Evolutionary conservation across 179 eudicot species (phyloP), one percentile per base, ranked within the genome.

Genomic region (Gypsophila paniculata): DNA sequence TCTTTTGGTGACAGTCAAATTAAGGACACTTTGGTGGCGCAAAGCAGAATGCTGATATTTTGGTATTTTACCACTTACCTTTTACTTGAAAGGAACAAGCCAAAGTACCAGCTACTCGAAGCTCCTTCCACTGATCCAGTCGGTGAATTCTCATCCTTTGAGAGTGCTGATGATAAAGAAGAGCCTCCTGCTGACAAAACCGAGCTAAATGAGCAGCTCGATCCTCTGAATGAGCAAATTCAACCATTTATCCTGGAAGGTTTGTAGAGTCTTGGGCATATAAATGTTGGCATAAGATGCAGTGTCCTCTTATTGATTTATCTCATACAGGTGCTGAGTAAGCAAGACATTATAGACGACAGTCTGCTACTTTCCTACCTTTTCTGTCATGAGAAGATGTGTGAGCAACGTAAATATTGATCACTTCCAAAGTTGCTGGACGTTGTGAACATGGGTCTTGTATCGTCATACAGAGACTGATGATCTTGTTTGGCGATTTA

Each of bases 11-110:
- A 81, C 71, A 83, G 80, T 78, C 76, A 75, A 38, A 89, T 93
- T 23, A 80, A 80, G 68, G 96, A 89, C 10, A 89, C 98, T 38
- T 65, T 89, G 70, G 61, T 83, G 57, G 97, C 97, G 57, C 98
- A 93, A 75, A 88, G 96, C 75, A 83, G 85, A 81, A 88, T 93
- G 79, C 77, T 93, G 15, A 38, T 89, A 36, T 91, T 93, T 80
- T 91, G 93, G 98, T 93, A 93, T 76, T 89, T 80, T 79, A 83
- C 89, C 36, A 88, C 98, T 23, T 93, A 88, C 74, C 75, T 91
- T 68, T 81, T 93, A 69, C 91, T 93, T n/a, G 84, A 91, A 87
- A 91, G 87, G 82, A 93, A 93, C 70, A 91, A 86, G 69, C 96
- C 96, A 12, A 91, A 83, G 79, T 93, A 89, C 74, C 98, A 93